phyloP scores from a whole-genome alignment of 352 stramenopile species.

The Globisporangium canariense region DNA sequence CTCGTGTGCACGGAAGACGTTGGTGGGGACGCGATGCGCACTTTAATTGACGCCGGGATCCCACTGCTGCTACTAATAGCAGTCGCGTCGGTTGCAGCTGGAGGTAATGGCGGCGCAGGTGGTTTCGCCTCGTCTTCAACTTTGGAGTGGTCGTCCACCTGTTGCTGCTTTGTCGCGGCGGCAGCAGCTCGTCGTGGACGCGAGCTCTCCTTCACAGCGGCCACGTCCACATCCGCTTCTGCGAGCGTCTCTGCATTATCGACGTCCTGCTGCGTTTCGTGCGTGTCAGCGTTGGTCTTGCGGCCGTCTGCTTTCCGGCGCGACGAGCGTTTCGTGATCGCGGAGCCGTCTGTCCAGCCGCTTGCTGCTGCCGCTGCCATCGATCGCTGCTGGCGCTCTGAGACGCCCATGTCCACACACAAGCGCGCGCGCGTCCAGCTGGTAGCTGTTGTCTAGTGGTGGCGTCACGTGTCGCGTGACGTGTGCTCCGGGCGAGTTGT shows the following conservation, averaged over 20 bases:
- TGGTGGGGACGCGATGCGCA: conserved; percentile 12
- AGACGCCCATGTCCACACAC: not conserved
- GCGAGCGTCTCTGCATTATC: not conserved
- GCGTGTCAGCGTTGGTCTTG: not conserved
- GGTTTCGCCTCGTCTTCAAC: conserved; percentile 5
- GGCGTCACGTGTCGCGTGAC: not conserved
- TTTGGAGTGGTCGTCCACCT: not conserved
- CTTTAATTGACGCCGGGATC: conserved; percentile 5
- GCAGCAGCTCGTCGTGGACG: not conserved
- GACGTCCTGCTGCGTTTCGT: not conserved
- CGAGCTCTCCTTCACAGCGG: not conserved
- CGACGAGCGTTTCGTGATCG: conserved; percentile 1
- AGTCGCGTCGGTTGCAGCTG: not conserved
- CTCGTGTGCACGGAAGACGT: no score
- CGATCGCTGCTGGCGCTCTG: conserved; percentile 1
- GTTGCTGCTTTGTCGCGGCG: not conserved
- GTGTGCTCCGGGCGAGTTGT: not conserved
- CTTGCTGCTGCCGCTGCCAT: not conserved
- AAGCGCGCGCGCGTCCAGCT: not conserved
- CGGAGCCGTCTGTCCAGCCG: not conserved
- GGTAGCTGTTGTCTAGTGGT: not conserved
- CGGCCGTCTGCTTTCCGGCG: conserved; percentile 3
- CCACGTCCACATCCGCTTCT: not conserved
- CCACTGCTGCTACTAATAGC: no score
- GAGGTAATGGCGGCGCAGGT: not conserved